Evolutionary conservation across 805 yeast genomes (phyloP).

Genomic region (Metschnikowia orientalis): DNA sequence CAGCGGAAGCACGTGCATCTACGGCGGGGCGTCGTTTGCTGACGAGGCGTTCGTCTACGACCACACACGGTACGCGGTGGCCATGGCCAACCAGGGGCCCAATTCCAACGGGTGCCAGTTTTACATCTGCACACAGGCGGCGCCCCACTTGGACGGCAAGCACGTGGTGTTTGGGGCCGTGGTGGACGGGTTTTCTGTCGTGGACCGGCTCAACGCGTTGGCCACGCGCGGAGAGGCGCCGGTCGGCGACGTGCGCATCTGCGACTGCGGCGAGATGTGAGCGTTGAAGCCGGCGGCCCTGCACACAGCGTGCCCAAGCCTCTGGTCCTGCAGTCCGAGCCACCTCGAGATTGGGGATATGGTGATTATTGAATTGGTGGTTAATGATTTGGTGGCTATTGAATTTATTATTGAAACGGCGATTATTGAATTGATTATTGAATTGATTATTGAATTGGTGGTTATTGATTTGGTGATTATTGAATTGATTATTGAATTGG

Average conservation of each 20-base stretch:
- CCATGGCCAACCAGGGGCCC: constrained; percentile 43
- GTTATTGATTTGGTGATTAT: too few species aligned
- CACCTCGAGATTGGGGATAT: too few species aligned
- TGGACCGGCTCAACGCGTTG: constrained; percentile 22
- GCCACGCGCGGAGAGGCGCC: constrained; percentile 7
- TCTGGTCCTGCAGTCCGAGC: not conserved
- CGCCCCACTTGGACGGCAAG: constrained; percentile 40
- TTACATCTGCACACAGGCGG: constrained; percentile 32
- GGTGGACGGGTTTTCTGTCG: constrained; percentile 38
- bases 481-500: too few species aligned
- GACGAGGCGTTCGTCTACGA: constrained; percentile 40
- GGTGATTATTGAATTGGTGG: too few species aligned
- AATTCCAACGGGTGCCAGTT: constrained; percentile 47
- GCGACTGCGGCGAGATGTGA: constrained; percentile 11
- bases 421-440: too few species aligned
- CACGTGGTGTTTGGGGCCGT: constrained; percentile 50
- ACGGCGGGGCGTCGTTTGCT: constrained; percentile 35
- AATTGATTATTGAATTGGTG: too few species aligned
- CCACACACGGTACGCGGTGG: constrained; percentile 25
- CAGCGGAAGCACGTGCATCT: constrained; percentile 39
- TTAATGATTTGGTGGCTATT: too few species aligned
- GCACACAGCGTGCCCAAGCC: not conserved
- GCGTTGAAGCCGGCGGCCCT: not conserved
- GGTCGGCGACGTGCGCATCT: constrained; percentile 1
- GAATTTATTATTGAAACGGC: too few species aligned